Evolutionary conservation across 805 yeast species (phyloP).

Genomic region (Brettanomyces naardenensis): DNA sequence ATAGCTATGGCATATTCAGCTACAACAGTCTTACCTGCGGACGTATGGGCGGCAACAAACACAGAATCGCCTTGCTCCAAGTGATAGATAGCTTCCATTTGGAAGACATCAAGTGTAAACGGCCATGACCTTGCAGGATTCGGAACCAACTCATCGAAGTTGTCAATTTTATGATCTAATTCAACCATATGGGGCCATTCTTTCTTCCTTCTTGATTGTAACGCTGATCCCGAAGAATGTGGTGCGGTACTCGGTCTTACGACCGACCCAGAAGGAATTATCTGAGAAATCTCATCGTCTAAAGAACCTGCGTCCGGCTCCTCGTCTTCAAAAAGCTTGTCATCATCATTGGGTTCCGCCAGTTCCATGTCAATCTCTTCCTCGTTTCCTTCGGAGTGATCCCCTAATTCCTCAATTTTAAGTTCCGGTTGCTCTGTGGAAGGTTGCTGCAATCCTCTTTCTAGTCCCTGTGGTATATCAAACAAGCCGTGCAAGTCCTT

Average conservation of each 20-base stretch:
- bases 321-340: constrained; percentile 27
- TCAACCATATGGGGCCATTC: constrained; percentile 97
- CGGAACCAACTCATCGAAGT: constrained; percentile 84
- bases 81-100: constrained; percentile 94
- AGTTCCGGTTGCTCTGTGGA: constrained; percentile 5
- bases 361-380: constrained; percentile 3
- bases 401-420: constrained; percentile 7
- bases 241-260: constrained; percentile 17
- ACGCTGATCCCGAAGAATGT: constrained; percentile 5
- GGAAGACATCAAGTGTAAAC: constrained; percentile 88
- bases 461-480: constrained; percentile 76
- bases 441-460: constrained; percentile 51
- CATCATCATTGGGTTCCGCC: neutral
- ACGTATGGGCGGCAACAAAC: constrained; percentile 97
- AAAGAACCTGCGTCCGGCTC: constrained; percentile 1
- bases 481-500: constrained; percentile 69
- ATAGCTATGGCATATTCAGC: constrained; percentile 98
- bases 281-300: constrained; percentile 21
- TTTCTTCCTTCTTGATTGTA: constrained; percentile 21
- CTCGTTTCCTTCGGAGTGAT: constrained; percentile 3
- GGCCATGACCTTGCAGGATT: constrained; percentile 94
- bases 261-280: constrained; percentile 21
- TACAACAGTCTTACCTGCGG: constrained; percentile 97
- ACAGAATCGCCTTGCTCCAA: constrained; percentile 97
- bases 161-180: constrained; percentile 70